phyloP scores from a whole-genome alignment of 208 protist genomes.

The Lotmaria passim region DNA sequence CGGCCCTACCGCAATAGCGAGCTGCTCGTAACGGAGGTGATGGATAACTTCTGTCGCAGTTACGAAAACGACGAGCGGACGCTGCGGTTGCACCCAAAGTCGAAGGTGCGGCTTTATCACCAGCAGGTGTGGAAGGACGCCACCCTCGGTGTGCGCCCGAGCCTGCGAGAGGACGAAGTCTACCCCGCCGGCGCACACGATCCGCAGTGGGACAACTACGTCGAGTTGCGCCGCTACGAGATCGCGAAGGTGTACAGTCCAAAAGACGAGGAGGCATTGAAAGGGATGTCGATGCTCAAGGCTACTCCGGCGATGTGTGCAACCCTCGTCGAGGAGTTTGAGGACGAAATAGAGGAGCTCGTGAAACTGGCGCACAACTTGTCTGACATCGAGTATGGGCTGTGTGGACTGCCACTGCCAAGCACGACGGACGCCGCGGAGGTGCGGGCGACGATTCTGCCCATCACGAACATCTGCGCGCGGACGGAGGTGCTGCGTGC shows the following conservation, averaged over 20 bases:
- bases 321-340: conserved; percentile 61
- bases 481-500: conserved; percentile 39
- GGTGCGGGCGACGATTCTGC: conserved; percentile 17
- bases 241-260: conserved; percentile 56
- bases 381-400: conserved; percentile 52
- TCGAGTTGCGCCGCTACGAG: conserved; percentile 17
- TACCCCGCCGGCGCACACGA: conserved; percentile 25
- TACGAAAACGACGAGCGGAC: conserved; percentile 43
- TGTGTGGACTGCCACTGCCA: conserved; percentile 57
- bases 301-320: conserved; percentile 56
- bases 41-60: conserved; percentile 67
- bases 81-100: conserved; percentile 63
- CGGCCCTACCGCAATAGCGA: conserved; percentile 69
- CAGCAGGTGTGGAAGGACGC: conserved; percentile 32
- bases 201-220: conserved; percentile 14
- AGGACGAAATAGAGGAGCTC: conserved; percentile 67
- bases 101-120: conserved; percentile 67
- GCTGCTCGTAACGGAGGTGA: conserved; percentile 75
- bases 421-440: neutral
- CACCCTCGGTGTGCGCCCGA: conserved; percentile 5
- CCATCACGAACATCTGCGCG: conserved; percentile 38
- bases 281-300: conserved; percentile 17
- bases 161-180: conserved; percentile 43
- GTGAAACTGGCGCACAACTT: conserved; percentile 48
- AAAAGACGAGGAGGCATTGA: conserved; percentile 42